phyloP scores from a whole-genome alignment of 768 basidiomycete genomes.

The Gymnopilus dilepis region DNA sequence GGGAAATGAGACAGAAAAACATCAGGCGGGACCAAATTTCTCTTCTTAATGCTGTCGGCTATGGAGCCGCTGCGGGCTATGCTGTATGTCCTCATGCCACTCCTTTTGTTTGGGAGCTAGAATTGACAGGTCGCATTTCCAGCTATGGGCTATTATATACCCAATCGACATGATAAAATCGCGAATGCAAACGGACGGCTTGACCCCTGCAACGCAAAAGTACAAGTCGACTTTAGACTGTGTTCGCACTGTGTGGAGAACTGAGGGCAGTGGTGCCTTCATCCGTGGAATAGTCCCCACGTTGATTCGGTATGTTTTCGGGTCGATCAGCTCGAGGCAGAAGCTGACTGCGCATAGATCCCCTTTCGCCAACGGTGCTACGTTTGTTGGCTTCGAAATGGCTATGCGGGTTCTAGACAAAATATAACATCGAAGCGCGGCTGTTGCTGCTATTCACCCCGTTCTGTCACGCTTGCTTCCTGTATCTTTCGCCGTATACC shows the following conservation, averaged over 20 bases:
- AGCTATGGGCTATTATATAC: constrained; percentile 94
- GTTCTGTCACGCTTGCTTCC: background rate
- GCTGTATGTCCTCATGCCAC: constrained; percentile 57
- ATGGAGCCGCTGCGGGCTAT: constrained; percentile 92
- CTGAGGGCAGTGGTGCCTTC: constrained; percentile 87
- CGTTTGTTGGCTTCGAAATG: constrained; percentile 95
- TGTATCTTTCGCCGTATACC: background rate
- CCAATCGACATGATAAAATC: constrained; percentile 97
- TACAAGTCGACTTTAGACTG: constrained; percentile 86
- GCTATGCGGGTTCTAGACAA: constrained; percentile 74
- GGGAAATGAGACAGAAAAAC: constrained; percentile 76
- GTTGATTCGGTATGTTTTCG: constrained; percentile 71
- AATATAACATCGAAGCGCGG: constrained; percentile 18
- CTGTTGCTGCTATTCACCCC: background rate
- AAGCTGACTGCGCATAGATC: constrained; percentile 55
- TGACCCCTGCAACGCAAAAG: constrained; percentile 74
- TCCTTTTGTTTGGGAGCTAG: too few species aligned
- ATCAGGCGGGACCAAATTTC: constrained; percentile 79
- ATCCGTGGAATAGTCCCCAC: constrained; percentile 92
- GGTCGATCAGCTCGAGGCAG: background rate
- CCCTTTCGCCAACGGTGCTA: constrained; percentile 96
- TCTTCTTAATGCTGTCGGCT: constrained; percentile 79
- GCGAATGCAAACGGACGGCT: constrained; percentile 94
- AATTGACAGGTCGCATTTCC: background rate
- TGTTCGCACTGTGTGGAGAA: constrained; percentile 79